Conservation (phyloP, 2,329 filamentous ascomycete species). For the Metarhizium humberi region DNA sequence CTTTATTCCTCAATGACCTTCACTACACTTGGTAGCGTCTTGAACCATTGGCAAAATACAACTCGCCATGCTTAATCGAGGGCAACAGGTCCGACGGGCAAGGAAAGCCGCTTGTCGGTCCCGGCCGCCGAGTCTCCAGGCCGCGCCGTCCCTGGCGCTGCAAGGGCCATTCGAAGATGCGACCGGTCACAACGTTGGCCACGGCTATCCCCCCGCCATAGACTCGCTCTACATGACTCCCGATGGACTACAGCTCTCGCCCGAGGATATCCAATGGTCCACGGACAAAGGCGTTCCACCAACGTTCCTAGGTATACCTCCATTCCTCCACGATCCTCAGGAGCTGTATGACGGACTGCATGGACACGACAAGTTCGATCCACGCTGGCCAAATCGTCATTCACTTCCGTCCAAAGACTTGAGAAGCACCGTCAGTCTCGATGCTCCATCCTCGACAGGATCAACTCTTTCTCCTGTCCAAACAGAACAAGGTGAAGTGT, state of each 20-base stretch:
- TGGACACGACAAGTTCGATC: neutral
- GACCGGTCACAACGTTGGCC: neutral
- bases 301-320: too few species aligned
- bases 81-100: too few species aligned
- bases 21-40: too few species aligned
- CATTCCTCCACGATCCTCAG: too few species aligned
- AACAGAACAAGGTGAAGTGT: constrained; percentile 17
- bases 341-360: too few species aligned
- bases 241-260: neutral
- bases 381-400: neutral
- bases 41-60: too few species aligned
- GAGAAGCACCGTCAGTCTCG: constrained; percentile 16
- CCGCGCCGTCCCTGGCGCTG: neutral
- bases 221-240: neutral
- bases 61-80: too few species aligned
- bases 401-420: constrained; percentile 5
- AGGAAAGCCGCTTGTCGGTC: neutral
- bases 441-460: constrained; percentile 18
- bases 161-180: too few species aligned
- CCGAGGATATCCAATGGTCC: neutral
- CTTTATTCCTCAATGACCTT: too few species aligned
- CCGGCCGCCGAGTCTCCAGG: neutral
- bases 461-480: constrained; percentile 20
- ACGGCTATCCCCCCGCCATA: neutral
- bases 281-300: neutral